phyloP scores from a whole-genome alignment of 2,329 filamentous ascomycete genomes.

The Xylaria polymorpha region DNA sequence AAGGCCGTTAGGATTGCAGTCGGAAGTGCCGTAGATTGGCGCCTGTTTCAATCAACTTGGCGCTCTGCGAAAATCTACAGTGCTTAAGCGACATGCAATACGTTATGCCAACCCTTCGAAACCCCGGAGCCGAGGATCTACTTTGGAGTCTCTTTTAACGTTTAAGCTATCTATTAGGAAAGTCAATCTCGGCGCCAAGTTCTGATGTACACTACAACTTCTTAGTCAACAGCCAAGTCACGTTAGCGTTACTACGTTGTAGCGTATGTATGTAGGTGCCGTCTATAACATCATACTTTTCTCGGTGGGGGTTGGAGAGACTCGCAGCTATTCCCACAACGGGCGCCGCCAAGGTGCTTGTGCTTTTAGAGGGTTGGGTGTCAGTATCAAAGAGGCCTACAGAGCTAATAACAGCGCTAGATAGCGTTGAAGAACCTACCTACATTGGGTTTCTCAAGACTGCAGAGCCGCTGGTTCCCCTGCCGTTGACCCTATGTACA shows the following conservation, averaged over 20 bases:
- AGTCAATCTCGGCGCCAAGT: conserved; percentile 3
- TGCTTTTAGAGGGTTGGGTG: neutral
- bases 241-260: conserved; percentile 7
- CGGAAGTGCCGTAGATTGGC: neutral
- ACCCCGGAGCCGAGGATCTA: neutral
- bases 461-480: conserved; percentile 13
- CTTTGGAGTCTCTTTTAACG: neutral
- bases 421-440: neutral
- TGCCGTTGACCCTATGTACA: conserved; percentile 1
- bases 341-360: conserved; percentile 5
- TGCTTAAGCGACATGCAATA: neutral
- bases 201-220: neutral
- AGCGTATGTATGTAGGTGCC: neutral
- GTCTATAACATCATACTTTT: neutral
- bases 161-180: neutral
- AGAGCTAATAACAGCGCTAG: neutral
- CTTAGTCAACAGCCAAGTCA: conserved; percentile 13
- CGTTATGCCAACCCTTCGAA: neutral
- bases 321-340: conserved; percentile 7
- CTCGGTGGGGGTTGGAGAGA: neutral
- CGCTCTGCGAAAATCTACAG: neutral
- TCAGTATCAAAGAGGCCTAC: conserved; percentile 3
- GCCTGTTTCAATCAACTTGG: neutral
- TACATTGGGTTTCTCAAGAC: neutral
- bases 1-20: neutral